Base-by-base conservation (phyloP, 2,329 filamentous ascomycete species). In the Hymenoscyphus repandus region DNA sequence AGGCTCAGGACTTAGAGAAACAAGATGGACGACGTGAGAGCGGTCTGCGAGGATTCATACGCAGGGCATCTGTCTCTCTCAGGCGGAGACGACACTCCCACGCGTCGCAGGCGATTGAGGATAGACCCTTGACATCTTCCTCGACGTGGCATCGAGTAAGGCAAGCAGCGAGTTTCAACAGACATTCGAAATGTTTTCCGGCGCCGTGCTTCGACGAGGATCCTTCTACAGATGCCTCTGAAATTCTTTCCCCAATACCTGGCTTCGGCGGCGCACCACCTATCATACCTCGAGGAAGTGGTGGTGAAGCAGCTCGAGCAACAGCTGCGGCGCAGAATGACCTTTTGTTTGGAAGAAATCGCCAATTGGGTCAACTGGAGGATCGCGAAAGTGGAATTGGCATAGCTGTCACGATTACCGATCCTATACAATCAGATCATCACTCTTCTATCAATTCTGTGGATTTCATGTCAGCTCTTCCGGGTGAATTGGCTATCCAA, bases 381-480 rank as follows among this genome's bases (percentile, higher is more conserved):
- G 80, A 85, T 57, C 71, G 75, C 22, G 81, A 85, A 67, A 85
- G 82, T 58, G 81, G 81, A 17, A 83, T 85, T 47, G 80, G 80
- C 31, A 84, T 85, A 45, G 71, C 74, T 1, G 66, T 83, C 2
- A 75, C 57, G 27, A 50, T 49, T 9, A 36, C 46, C 5, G 57
- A 61, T 36, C 48, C 53, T 6, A 48, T 44, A 2, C 47, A 51
- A 1, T 71, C 22, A 68, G 67, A 65, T 17, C 64, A 68, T 31
- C 69, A 70, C 15, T 70, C 70, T 17, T 67, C 61, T 46, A 79
- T 80, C 52, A 75, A 72, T 62, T 72, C 74, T 41, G 69, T 82
- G 12, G 80, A 85, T 64, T 85, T 85, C 57, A 69, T 85, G 50
- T 66, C 72, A 0, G 62, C 66, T 41, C 69, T 85, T 13, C 82